Conservation (phyloP, 2,329 filamentous ascomycete species). For the Pezicula carpinea region DNA sequence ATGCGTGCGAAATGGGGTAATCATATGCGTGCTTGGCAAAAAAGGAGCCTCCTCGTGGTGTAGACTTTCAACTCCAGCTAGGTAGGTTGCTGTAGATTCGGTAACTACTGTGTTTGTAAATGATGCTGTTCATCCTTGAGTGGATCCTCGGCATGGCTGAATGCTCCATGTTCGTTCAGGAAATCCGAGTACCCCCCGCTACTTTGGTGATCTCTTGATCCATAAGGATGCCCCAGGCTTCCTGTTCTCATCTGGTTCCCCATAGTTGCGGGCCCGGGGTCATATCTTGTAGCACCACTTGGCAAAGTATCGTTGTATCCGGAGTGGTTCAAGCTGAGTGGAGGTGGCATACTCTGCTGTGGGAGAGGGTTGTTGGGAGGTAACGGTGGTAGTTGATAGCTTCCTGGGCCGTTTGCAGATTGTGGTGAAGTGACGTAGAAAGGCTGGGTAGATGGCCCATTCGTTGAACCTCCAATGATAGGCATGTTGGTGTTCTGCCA, state of each 20-base stretch:
- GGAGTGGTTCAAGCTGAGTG: constrained; percentile 5
- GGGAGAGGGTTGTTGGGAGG: constrained; percentile 4
- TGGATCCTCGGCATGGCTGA: background rate
- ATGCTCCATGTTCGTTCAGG: background rate
- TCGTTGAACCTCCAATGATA: constrained; percentile 1
- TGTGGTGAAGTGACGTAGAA: constrained; percentile 20
- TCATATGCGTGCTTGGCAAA: too few relatives aligned
- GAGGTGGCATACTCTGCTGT: constrained; percentile 13
- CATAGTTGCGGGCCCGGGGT: constrained; percentile 6
- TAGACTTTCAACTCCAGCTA: too few relatives aligned
- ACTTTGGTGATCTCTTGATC: background rate
- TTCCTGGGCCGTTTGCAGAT: constrained; percentile 7
- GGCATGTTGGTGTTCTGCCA: constrained; percentile 12
- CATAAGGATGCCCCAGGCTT: constrained; percentile 13
- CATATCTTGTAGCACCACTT: constrained; percentile 7
- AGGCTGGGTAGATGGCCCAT: constrained; percentile 5
- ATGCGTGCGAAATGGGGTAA: too few relatives aligned
- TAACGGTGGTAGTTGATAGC: constrained; percentile 14
- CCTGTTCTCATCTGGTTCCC: constrained; percentile 12
- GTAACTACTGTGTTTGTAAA: background rate
- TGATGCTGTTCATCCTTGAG: background rate
- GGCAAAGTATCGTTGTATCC: constrained; percentile 11
- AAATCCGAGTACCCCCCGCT: background rate
- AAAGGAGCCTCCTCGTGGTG: too few relatives aligned
- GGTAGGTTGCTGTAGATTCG: too few relatives aligned